A percentile compares a stretch with the other conserved stretches of the same genome.
Conservation (phyloP, 352 stramenopile species). For the Globisporangium nagaii region DNA sequence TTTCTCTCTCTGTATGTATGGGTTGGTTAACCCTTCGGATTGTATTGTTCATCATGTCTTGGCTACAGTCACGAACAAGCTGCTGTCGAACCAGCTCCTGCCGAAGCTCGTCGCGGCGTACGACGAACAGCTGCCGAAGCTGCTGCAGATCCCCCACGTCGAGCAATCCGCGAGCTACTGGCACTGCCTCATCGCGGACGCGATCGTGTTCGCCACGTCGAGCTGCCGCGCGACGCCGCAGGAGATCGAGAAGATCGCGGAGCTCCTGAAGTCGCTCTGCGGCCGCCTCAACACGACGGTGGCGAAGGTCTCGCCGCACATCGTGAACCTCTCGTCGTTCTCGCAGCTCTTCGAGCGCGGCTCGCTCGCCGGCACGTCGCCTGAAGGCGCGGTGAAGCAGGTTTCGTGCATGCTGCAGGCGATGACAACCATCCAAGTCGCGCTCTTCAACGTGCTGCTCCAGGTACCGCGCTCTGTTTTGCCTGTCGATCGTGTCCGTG, state of each 20-base stretch:
- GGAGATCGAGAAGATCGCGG: slow-evolving; percentile 49
- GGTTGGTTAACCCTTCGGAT: neutral
- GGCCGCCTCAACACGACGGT: slow-evolving; percentile 49
- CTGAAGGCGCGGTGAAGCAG: slow-evolving; percentile 64
- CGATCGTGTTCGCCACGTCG: slow-evolving; percentile 52
- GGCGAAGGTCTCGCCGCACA: slow-evolving; percentile 72
- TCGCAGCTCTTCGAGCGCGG: slow-evolving; percentile 66
- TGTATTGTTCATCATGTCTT: too few relatives aligned
- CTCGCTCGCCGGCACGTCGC: slow-evolving; percentile 53
- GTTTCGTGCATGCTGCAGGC: slow-evolving; percentile 72
- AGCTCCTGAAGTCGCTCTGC: slow-evolving; percentile 53
- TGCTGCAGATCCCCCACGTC: slow-evolving; percentile 51
- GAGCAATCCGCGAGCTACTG: slow-evolving; percentile 72
- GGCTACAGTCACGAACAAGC: slow-evolving; percentile 51
- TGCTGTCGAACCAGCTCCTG: slow-evolving; percentile 45
- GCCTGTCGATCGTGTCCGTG: too few relatives aligned
- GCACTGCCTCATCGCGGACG: slow-evolving; percentile 69
- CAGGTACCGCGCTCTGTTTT: slow-evolving; percentile 10
- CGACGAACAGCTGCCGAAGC: slow-evolving; percentile 40
- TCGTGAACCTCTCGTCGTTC: slow-evolving; percentile 77
- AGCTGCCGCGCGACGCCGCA: slow-evolving; percentile 41
- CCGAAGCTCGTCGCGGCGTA: slow-evolving; percentile 43
- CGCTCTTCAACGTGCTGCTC: slow-evolving; percentile 54
- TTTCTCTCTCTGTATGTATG: neutral
- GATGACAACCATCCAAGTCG: slow-evolving; percentile 66